Evolutionary conservation across 1,284 basidiomycete genomes (phyloP), one percentile per base, ranked within the genome.

Genomic region (Trichosporon inkin): DNA sequence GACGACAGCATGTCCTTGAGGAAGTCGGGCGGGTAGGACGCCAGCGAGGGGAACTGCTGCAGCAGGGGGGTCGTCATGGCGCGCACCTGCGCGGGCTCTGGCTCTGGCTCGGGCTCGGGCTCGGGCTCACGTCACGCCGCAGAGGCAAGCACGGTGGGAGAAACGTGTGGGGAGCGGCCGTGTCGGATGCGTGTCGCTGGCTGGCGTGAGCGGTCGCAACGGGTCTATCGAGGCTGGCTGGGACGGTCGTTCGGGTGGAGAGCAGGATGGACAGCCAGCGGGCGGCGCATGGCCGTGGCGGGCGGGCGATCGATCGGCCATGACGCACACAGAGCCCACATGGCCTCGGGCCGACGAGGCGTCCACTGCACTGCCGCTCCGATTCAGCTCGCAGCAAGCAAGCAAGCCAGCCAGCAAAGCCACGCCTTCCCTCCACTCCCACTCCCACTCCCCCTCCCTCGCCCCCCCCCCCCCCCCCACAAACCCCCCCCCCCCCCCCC

Each of bases 1-100:
- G 94, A 89, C 17, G 83, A 81, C 20, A 95, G 79, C 17, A 95
- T 80, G 72, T 92, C 90, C 75, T 94, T 89, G n/a, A 96, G 82
- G 60, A 77, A 75, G n/a, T 67, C 60, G 1, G 73, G 58, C 0
- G 75, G 74, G 39, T 75, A 75, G 5, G 64, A 53, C 13, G 75
- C 58, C 22, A 79, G 70, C 0, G 75, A 71, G 6, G 77, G 76
- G 62, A 75, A 78, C 53, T 73, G 73, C 51, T 75, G 71, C 3
- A 78, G 69, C 10, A 79, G 68, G 0, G 71, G 73, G 0, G 76
- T 78, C 1, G 75, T 68, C 75, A 77, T 77, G 38, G n/a, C 24
- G 44, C n/a, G n/a, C n/a, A n/a, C n/a, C n/a, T n/a, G n/a, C n/a
- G n/a, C n/a, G n/a, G n/a, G n/a, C n/a, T n/a, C n/a, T n/a, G n/a